These are phyloP conservation scores for Gonapodya sp. DNA, from an alignment of 192 early-diverging fungal species.

Conservation along the genomic window DNA sequence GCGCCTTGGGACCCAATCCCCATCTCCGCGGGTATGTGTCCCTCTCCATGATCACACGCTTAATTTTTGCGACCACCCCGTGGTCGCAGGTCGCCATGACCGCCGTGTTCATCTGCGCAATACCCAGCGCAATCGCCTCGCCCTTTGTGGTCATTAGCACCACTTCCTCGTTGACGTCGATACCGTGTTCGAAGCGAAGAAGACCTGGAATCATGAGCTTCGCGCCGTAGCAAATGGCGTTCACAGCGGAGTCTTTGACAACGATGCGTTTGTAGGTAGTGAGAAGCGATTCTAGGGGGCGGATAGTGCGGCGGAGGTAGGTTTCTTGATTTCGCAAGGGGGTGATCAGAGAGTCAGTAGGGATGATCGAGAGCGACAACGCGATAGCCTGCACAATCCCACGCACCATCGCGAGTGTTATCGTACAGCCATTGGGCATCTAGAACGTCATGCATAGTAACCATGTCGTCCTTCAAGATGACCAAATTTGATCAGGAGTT, in stretches of 20 bases:
- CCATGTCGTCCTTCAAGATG: slow-evolving; percentile 64
- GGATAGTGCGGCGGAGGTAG: slow-evolving; percentile 89
- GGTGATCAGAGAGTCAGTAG: not conserved
- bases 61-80: slow-evolving; percentile 97
- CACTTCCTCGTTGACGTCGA: slow-evolving; percentile 95
- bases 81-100: slow-evolving; percentile 96
- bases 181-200: slow-evolving; percentile 85
- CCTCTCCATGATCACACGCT: slow-evolving; percentile 99
- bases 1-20: slow-evolving; percentile 92
- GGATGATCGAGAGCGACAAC: not conserved
- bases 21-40: slow-evolving; percentile 98
- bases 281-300: slow-evolving; percentile 89
- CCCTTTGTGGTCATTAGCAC: slow-evolving; percentile 99
- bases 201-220: slow-evolving; percentile 98
- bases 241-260: slow-evolving; percentile 97
- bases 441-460: slow-evolving; percentile 97
- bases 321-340: slow-evolving; percentile 39
- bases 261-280: slow-evolving; percentile 94
- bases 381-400: no score
- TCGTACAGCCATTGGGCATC: slow-evolving; percentile 99
- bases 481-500: not conserved
- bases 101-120: slow-evolving; percentile 94
- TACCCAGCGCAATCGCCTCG: slow-evolving; percentile 95
- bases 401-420: slow-evolving; percentile 77
- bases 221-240: slow-evolving; percentile 98